Evolutionary conservation across 345 rosid species (phyloP).

Genomic region (Populus tremula): DNA sequence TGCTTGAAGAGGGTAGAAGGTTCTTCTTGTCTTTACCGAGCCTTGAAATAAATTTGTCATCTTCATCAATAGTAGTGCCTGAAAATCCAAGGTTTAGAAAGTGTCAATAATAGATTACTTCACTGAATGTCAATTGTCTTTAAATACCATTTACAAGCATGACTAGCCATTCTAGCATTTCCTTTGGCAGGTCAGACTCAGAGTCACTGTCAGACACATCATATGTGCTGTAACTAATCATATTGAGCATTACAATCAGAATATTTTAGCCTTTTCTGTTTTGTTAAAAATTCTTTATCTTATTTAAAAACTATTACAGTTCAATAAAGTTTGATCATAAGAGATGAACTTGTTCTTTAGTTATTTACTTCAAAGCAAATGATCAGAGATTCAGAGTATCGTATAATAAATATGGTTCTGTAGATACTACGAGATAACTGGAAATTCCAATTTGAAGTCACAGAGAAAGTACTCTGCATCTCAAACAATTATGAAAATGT

Average conservation of each 20-base stretch:
- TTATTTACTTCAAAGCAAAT: neutral
- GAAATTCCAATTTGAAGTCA: neutral
- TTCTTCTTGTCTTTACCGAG: conserved; percentile 15
- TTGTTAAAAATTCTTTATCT: neutral
- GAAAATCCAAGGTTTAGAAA: conserved; percentile 7
- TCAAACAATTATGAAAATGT: neutral
- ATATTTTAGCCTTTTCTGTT: neutral
- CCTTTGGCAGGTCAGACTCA: neutral
- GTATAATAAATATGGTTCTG: neutral
- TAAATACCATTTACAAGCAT: neutral
- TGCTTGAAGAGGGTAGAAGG: conserved; percentile 20
- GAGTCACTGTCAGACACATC: neutral
- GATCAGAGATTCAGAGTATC: neutral
- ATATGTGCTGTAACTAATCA: neutral
- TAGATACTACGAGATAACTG: conserved; percentile 4
- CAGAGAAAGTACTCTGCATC: neutral
- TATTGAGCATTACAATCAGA: neutral
- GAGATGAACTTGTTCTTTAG: neutral
- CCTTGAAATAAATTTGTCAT: conserved; percentile 16
- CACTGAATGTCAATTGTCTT: neutral
- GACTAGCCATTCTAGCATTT: neutral
- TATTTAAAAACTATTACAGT: neutral
- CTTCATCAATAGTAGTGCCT: conserved; percentile 18
- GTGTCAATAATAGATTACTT: conserved; percentile 2
- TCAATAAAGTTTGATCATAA: neutral